These are phyloP conservation scores for Paxillus ammoniavirescens DNA, from an alignment of 768 basidiomycete species.

Conservation along the genomic window DNA sequence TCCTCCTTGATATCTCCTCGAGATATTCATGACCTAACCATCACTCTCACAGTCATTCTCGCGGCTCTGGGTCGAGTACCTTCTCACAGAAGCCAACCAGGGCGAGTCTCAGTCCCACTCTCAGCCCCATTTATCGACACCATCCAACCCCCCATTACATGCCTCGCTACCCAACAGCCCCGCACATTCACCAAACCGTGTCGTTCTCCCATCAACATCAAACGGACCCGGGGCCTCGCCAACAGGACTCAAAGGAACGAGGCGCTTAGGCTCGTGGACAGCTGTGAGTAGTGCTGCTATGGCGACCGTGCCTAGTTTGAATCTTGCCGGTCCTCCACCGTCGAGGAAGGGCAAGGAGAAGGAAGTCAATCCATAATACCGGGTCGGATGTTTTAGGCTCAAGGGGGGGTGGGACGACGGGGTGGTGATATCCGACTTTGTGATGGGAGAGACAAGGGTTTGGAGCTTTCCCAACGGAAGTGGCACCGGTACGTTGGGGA, in stretches of 20 bases:
- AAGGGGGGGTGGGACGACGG: too few species aligned
- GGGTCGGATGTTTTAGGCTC: not conserved
- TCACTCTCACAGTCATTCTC: conserved; percentile 76
- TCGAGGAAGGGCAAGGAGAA: conserved; percentile 49
- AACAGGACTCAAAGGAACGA: conserved; percentile 28
- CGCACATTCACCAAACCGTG: conserved; percentile 20
- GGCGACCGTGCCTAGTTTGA: conserved; percentile 41
- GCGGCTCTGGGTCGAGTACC: conserved; percentile 95
- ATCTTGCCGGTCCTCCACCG: conserved; percentile 32
- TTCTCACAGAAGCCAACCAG: conserved; percentile 84
- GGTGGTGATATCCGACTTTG: conserved; percentile 1
- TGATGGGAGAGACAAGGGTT: not conserved
- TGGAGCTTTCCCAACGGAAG: too few species aligned
- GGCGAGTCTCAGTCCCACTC: conserved; percentile 26
- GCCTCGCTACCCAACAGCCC: conserved; percentile 41
- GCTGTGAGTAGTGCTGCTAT: conserved; percentile 30
- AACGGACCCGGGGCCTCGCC: conserved; percentile 14
- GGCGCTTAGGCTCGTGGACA: conserved; percentile 40
- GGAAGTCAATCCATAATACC: conserved; percentile 23
- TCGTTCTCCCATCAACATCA: conserved; percentile 1
- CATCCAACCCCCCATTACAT: conserved; percentile 27
- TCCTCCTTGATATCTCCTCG: not conserved
- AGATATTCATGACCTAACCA: not conserved
- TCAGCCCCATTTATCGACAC: conserved; percentile 21
- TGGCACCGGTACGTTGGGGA: too few species aligned